These are phyloP conservation scores for Ophiocordyceps camponoti-rufipedis DNA, from an alignment of 2,329 filamentous ascomycete genomes.

Conservation along the genomic window DNA sequence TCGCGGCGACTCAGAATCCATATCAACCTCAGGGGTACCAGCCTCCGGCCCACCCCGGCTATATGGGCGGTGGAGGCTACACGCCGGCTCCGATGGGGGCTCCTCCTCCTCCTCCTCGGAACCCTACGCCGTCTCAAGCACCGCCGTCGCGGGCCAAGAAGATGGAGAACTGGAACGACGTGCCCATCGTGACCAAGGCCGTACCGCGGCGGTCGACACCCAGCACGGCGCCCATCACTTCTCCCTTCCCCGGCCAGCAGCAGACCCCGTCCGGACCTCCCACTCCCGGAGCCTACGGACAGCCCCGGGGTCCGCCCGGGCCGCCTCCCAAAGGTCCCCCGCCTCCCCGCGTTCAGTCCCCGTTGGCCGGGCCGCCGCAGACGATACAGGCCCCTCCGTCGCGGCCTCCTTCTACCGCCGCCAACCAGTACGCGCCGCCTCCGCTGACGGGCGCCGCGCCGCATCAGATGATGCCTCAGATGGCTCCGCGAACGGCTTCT, in stretches of 20 bases:
- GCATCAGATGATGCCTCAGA: conserved; percentile 29
- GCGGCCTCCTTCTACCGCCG: conserved; percentile 47
- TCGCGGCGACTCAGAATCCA: conserved; percentile 18
- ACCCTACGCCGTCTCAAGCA: conserved; percentile 46
- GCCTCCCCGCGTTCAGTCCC: conserved; percentile 54
- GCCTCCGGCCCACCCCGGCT: conserved; percentile 23
- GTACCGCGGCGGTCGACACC: conserved; percentile 62
- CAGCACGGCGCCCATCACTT: conserved; percentile 46
- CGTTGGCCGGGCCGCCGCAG: conserved; percentile 32
- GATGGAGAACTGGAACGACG: conserved; percentile 83
- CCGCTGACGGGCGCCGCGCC: conserved; percentile 40
- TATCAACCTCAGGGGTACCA: conserved; percentile 29
- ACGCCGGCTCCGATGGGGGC: conserved; percentile 17
- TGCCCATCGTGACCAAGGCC: conserved; percentile 65
- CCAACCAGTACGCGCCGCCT: conserved; percentile 31
- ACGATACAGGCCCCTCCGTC: conserved; percentile 36
- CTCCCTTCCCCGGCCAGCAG: conserved; percentile 56
- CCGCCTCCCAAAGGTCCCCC: conserved; percentile 70
- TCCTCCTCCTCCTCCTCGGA: conserved; percentile 29
- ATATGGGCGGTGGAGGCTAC: conserved; percentile 13
- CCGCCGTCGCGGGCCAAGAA: conserved; percentile 55
- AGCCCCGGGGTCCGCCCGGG: conserved; percentile 53
- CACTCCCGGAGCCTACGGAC: conserved; percentile 38
- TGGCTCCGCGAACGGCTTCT: conserved; percentile 57
- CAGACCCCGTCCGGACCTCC: conserved; percentile 36